A percentile compares a stretch with the other conserved stretches of the same genome.
Conservation (phyloP, 2,329 filamentous ascomycete genomes). For the Dactylellina leptospora region DNA sequence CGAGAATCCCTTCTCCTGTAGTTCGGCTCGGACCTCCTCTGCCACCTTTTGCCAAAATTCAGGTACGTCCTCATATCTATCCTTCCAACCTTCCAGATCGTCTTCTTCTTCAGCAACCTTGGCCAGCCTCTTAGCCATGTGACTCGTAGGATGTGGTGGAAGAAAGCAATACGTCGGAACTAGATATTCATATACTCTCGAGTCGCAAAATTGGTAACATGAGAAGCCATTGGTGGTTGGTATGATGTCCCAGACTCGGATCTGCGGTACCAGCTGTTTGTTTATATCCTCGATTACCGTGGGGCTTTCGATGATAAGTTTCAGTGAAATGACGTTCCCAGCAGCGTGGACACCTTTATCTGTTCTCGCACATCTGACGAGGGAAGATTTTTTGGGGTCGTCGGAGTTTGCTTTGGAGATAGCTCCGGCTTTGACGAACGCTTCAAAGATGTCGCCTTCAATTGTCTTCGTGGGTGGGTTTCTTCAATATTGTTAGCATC, state of each 20-base stretch:
- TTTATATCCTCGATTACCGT: constrained; percentile 93
- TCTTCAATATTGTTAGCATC: constrained; percentile 3
- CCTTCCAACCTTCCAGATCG: constrained; percentile 73
- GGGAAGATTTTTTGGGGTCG: constrained; percentile 93
- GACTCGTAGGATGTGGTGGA: constrained; percentile 89
- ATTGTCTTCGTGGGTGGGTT: constrained; percentile 79
- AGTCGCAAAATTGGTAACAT: constrained; percentile 94
- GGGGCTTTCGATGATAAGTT: constrained; percentile 91
- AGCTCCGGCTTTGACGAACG: constrained; percentile 87
- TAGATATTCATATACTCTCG: constrained; percentile 95
- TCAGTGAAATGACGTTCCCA: constrained; percentile 92
- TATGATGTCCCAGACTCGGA: constrained; percentile 92
- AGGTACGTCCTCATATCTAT: constrained; percentile 78
- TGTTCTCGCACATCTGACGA: constrained; percentile 91
- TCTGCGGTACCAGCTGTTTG: constrained; percentile 81
- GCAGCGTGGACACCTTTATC: constrained; percentile 98
- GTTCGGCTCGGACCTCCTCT: constrained; percentile 72
- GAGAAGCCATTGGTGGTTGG: constrained; percentile 90
- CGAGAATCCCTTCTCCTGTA: constrained; percentile 33
- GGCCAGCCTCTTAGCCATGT: constrained; percentile 81
- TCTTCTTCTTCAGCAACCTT: constrained; percentile 78
- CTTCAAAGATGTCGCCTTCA: constrained; percentile 91
- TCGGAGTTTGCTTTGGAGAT: constrained; percentile 97
- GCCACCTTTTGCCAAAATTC: constrained; percentile 85
- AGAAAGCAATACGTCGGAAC: constrained; percentile 92